These are phyloP conservation scores for Dioscorea dumetorum DNA, from an alignment of 106 monocot genomes.

Conservation along the genomic window DNA sequence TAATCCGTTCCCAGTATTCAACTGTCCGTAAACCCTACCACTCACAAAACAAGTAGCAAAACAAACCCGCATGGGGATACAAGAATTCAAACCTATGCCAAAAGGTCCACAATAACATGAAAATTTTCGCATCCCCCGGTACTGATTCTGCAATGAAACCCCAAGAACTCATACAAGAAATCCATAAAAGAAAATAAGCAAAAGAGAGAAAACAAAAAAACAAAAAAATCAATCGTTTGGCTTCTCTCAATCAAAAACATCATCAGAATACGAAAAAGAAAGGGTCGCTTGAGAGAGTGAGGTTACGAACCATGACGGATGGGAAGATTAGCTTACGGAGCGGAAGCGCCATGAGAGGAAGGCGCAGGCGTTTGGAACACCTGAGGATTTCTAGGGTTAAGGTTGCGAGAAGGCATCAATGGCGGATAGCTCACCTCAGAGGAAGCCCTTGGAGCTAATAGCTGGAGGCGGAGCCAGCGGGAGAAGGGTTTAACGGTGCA, in stretches of 20 bases:
- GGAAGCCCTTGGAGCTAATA: not conserved
- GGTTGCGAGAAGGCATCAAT: conserved; percentile 7
- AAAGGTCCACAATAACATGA: conserved; percentile 11
- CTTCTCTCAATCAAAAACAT: not conserved
- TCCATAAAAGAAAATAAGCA: not conserved
- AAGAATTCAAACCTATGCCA: conserved; percentile 1
- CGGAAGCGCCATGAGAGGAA: conserved; percentile 30
- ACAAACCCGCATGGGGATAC: conserved; percentile 10
- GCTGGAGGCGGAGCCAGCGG: not conserved
- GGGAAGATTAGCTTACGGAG: conserved; percentile 11
- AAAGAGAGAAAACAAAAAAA: not conserved
- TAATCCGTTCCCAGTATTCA: conserved; percentile 5
- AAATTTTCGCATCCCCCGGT: conserved; percentile 21
- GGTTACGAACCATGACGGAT: not conserved
- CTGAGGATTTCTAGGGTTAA: conserved; percentile 7
- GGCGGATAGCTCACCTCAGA: not conserved
- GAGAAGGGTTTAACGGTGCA: no score
- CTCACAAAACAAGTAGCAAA: conserved; percentile 12
- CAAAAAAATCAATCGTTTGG: not conserved
- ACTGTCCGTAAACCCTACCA: conserved; percentile 9
- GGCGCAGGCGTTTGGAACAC: not conserved
- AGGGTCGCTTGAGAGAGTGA: not conserved
- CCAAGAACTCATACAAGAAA: not conserved
- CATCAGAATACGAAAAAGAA: not conserved
- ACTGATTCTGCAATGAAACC: conserved; percentile 33